Evolutionary conservation across 2,329 filamentous ascomycete genomes (phyloP).

Genomic region (Aspergillus sojae): DNA sequence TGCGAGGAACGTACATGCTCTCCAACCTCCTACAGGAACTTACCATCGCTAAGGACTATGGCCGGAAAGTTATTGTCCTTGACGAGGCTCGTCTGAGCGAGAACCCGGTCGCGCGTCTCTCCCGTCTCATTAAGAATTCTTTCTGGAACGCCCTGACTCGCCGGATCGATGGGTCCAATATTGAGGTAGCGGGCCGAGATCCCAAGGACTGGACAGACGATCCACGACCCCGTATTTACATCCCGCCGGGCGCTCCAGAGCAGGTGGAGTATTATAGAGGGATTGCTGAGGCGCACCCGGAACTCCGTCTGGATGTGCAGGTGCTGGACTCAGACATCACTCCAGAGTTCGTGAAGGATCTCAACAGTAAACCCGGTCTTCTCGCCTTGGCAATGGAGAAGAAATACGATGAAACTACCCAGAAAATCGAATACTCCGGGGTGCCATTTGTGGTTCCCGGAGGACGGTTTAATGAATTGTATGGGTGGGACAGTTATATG

Average conservation of each 20-base stretch:
- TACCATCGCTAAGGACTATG: constrained; percentile 86
- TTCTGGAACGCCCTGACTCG: constrained; percentile 94
- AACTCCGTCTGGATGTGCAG: constrained; percentile 84
- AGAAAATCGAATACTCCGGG: constrained; percentile 71
- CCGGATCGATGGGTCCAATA: constrained; percentile 77
- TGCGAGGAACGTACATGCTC: constrained; percentile 95
- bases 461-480: constrained; percentile 95
- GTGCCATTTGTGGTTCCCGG: constrained; percentile 97
- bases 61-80: constrained; percentile 84
- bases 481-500: constrained; percentile 99
- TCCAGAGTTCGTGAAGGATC: constrained; percentile 74
- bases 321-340: constrained; percentile 73
- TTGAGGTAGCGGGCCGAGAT: constrained; percentile 83
- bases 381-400: constrained; percentile 89
- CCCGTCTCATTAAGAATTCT: constrained; percentile 80
- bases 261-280: constrained; percentile 87
- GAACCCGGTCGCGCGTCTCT: constrained; percentile 87
- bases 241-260: constrained; percentile 80
- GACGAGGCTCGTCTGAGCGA: constrained; percentile 91
- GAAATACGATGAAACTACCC: constrained; percentile 66
- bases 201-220: constrained; percentile 95
- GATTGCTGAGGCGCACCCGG: constrained; percentile 75
- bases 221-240: constrained; percentile 86
- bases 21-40: constrained; percentile 96
- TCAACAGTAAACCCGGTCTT: constrained; percentile 86